phyloP scores from a whole-genome alignment of 2,329 filamentous ascomycete genomes.

The Amphichorda felina region DNA sequence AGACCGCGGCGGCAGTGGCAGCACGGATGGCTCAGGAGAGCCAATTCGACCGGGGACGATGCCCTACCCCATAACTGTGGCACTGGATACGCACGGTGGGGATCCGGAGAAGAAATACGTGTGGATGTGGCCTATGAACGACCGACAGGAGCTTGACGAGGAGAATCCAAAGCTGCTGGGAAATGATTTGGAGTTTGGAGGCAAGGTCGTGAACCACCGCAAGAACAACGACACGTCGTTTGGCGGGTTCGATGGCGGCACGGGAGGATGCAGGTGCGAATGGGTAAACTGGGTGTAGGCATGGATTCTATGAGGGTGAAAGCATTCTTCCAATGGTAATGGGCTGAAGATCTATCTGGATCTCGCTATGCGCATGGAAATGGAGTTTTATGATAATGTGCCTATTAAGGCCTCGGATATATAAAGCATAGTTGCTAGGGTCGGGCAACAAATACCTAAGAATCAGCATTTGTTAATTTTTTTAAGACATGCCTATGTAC shows the following conservation, averaged over 20 bases:
- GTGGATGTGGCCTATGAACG: slow-evolving; percentile 39
- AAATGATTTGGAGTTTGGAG: slow-evolving; percentile 38
- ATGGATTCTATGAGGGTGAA: background rate
- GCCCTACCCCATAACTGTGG: slow-evolving; percentile 51
- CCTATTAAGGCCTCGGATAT: too few species aligned
- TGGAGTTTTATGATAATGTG: too few species aligned
- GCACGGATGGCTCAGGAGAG: slow-evolving; percentile 14
- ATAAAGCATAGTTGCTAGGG: too few species aligned
- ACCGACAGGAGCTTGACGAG: slow-evolving; percentile 29
- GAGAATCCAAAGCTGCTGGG: slow-evolving; percentile 30
- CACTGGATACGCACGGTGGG: slow-evolving; percentile 51
- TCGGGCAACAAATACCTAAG: too few species aligned
- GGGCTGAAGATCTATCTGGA: too few species aligned
- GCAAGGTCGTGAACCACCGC: slow-evolving; percentile 39
- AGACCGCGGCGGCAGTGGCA: slow-evolving; percentile 7
- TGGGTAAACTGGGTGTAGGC: slow-evolving; percentile 40
- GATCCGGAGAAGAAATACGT: slow-evolving; percentile 37
- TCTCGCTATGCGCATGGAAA: too few species aligned
- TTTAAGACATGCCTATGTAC: too few species aligned
- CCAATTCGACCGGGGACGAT: slow-evolving; percentile 42
- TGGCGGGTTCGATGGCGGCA: slow-evolving; percentile 52
- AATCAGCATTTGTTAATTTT: too few species aligned
- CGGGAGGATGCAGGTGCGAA: slow-evolving; percentile 48
- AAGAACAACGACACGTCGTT: slow-evolving; percentile 29
- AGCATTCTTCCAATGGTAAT: too few species aligned